These are phyloP conservation scores for Penicillium flavigenum DNA, from an alignment of 495 filamentous ascomycete species.

Conservation along the genomic window DNA sequence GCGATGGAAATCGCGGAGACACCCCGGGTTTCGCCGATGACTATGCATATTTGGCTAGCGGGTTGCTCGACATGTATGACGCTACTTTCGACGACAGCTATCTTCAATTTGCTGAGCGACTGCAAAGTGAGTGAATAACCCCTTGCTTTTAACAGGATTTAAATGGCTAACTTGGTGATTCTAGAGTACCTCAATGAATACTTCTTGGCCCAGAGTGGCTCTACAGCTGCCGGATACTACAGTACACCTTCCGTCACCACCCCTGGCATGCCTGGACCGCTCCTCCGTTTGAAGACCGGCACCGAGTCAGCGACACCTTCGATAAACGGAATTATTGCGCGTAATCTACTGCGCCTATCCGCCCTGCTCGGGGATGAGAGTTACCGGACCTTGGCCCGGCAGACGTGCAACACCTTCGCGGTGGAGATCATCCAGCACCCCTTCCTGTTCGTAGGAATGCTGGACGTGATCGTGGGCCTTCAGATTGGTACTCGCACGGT, in stretches of 20 bases:
- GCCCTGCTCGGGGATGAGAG: conserved; percentile 64
- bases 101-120: conserved; percentile 76
- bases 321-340: conserved; percentile 79
- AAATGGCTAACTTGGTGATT: conserved; percentile 18
- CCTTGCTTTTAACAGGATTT: not conserved
- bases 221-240: conserved; percentile 72
- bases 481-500: conserved; percentile 54
- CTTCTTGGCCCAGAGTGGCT: conserved; percentile 60
- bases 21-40: conserved; percentile 88
- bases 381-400: conserved; percentile 63
- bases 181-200: conserved; percentile 63
- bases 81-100: conserved; percentile 78
- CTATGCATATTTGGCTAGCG: conserved; percentile 86
- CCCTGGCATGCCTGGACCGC: conserved; percentile 69
- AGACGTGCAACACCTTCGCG: conserved; percentile 81
- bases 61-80: conserved; percentile 84
- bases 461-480: conserved; percentile 73
- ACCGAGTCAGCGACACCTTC: conserved; percentile 90
- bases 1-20: conserved; percentile 64
- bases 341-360: conserved; percentile 78
- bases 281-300: conserved; percentile 87
- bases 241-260: conserved; percentile 65
- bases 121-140: conserved; percentile 61
- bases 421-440: conserved; percentile 90
- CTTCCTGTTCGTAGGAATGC: conserved; percentile 77